A percentile compares a stretch with the other conserved stretches of the same genome.
These are phyloP conservation scores for Exophiala alcalophila DNA, from an alignment of 2,329 filamentous ascomycete genomes.

Conservation along the genomic window DNA sequence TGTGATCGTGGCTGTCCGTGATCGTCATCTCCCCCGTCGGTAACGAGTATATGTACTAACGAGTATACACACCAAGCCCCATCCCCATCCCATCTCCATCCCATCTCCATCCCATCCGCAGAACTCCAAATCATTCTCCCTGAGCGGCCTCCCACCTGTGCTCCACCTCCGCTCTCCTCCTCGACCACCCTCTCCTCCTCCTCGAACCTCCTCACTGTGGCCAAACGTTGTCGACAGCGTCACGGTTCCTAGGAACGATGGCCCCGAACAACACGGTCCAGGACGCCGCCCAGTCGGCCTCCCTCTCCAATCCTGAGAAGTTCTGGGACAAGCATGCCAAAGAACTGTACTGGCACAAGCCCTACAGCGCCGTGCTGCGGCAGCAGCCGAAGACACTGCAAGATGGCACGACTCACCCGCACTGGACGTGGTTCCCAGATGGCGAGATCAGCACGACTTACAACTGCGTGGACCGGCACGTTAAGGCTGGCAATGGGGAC, in stretches of 20 bases:
- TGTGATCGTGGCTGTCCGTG: too few species aligned
- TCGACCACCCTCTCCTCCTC: too few species aligned
- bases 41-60: too few species aligned
- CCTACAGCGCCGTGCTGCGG: constrained; percentile 62
- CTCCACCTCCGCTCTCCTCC: background rate
- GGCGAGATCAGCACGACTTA: constrained; percentile 88
- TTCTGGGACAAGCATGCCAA: constrained; percentile 77
- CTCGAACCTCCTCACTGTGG: too few species aligned
- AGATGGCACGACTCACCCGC: constrained; percentile 62
- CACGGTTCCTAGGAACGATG: constrained; percentile 5
- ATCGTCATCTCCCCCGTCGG: too few species aligned
- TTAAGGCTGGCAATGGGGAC: constrained; percentile 72
- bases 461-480: constrained; percentile 88
- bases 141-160: background rate
- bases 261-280: constrained; percentile 39
- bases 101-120: background rate
- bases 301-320: constrained; percentile 63
- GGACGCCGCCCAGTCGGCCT: constrained; percentile 52
- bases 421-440: constrained; percentile 88
- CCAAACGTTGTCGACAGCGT: too few species aligned
- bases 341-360: constrained; percentile 76
- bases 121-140: too few species aligned
- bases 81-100: background rate
- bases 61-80: background rate
- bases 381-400: constrained; percentile 61